Evolutionary conservation across 2,329 filamentous ascomycete species (phyloP), one percentile per base, ranked within the genome.

Genomic region (Paecilomyces fulvus): DNA sequence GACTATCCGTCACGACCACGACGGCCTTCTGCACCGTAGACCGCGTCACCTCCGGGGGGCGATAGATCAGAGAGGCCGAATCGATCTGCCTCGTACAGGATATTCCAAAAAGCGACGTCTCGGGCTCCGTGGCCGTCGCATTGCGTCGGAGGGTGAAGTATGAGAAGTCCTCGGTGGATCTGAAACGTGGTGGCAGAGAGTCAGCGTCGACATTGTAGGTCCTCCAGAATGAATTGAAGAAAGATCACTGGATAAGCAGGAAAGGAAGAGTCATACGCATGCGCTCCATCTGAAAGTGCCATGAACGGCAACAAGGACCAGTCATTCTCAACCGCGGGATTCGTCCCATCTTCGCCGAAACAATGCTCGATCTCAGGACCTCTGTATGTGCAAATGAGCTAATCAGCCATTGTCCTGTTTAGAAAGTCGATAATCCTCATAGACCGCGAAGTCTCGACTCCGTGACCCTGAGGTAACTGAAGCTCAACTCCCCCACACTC

Each of bases 21-120:
- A 99, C 91, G 12, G 92, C 94, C 77, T 99, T 99, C 72, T 99
- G 94, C 48, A 99, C 94, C 1, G 94, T 96, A 58, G 90, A 96
- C 59, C 94, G 83, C n/a, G 94, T 99, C 53, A 99, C 94, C 57
- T 97, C 92, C 53, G 88, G 79, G 0, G 91, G 88, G 28, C 90
- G 84, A 68, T 89, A 85, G 62, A 90, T 81, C 60, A 99, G 79
- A 65, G 86, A 80, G 12, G 84, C 84, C 14, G 91, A 83, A 67
- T 95, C 89, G 67, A 99, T 82, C 75, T 97, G 94, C 58, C 92
- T 83, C 14, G 92, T 96, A 73, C 94, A 99, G 17, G 91, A 89
- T 68, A 99, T 96, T 60, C 94, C 94, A 70, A 99, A 99, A 21
- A 99, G 83, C 23, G 90, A 95, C 1, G 89, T 91, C 30, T 85